Conservation (phyloP, 257 asterid species). For the Solanum chmielewskii region DNA sequence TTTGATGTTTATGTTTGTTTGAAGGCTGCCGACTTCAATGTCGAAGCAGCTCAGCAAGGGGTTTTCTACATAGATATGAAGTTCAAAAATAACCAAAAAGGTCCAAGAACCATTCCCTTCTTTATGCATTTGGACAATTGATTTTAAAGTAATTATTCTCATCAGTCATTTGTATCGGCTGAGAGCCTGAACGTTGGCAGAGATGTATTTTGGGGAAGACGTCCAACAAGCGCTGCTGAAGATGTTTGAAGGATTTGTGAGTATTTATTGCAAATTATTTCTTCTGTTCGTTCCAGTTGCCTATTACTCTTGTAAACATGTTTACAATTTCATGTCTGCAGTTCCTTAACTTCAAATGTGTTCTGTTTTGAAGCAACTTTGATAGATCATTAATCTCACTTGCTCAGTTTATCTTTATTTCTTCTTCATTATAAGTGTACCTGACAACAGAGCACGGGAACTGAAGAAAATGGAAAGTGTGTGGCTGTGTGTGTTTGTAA, state of each 20-base stretch:
- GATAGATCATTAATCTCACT: neutral
- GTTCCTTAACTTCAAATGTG: neutral
- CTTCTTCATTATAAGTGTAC: conserved; percentile 51
- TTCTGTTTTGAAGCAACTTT: neutral
- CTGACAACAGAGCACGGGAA: conserved; percentile 61
- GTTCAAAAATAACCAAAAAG: conserved; percentile 92
- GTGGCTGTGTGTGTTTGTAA: neutral
- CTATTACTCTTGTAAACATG: neutral
- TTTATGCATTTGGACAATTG: neutral
- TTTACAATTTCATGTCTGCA: neutral
- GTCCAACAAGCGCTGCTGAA: conserved; percentile 89
- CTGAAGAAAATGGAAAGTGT: neutral
- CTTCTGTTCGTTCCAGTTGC: too few species aligned
- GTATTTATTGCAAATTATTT: conserved; percentile 8
- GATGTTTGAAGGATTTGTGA: conserved; percentile 93
- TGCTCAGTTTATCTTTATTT: neutral
- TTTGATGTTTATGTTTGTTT: neutral
- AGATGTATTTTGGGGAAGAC: conserved; percentile 92
- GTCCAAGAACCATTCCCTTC: conserved; percentile 18
- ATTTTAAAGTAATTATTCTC: neutral
- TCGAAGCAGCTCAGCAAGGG: conserved; percentile 87
- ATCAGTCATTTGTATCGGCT: conserved; percentile 40
- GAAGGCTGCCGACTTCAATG: conserved; percentile 45
- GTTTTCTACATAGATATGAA: conserved; percentile 76
- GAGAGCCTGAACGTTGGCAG: conserved; percentile 60